Conservation (phyloP, 306 rosid species). For the Dicorynia guianensis region DNA sequence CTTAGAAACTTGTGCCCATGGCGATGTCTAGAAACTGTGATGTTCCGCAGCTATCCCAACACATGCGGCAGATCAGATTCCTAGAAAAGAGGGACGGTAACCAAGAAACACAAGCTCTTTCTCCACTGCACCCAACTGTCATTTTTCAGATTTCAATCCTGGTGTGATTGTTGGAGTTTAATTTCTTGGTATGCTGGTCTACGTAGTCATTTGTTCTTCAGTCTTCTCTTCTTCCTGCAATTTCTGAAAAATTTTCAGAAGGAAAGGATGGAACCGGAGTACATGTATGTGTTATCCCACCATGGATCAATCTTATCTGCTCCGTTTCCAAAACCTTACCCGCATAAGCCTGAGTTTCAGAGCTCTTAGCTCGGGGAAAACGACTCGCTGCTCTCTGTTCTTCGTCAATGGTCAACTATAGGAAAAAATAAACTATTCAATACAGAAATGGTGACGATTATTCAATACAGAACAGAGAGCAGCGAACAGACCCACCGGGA, state of each 20-base stretch:
- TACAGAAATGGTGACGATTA: no score
- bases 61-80: slow-evolving; percentile 38
- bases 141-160: no score
- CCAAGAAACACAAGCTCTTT: slow-evolving; percentile 72
- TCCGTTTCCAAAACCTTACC: slow-evolving; percentile 69
- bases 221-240: no score
- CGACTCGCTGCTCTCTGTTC: no score
- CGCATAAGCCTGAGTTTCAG: slow-evolving; percentile 80
- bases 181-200: no score
- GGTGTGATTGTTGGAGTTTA: no score
- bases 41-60: slow-evolving; percentile 22
- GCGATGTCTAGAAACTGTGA: slow-evolving; percentile 35
- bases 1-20: slow-evolving; percentile 36
- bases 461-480: no score
- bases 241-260: slow-evolving; percentile 67
- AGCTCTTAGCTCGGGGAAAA: no score
- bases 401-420: no score
- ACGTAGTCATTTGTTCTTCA: background rate
- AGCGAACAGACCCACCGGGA: no score
- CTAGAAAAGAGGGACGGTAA: slow-evolving; percentile 18
- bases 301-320: slow-evolving; percentile 55
- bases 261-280: slow-evolving; percentile 94
- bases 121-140: slow-evolving; percentile 85
- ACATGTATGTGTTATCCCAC: slow-evolving; percentile 73
- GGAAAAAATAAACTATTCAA: no score